A percentile compares a stretch with the other conserved stretches of the same genome.
These are phyloP conservation scores for Saccharomycopsis amapae DNA, from an alignment of 805 yeast species.

Conservation along the genomic window DNA sequence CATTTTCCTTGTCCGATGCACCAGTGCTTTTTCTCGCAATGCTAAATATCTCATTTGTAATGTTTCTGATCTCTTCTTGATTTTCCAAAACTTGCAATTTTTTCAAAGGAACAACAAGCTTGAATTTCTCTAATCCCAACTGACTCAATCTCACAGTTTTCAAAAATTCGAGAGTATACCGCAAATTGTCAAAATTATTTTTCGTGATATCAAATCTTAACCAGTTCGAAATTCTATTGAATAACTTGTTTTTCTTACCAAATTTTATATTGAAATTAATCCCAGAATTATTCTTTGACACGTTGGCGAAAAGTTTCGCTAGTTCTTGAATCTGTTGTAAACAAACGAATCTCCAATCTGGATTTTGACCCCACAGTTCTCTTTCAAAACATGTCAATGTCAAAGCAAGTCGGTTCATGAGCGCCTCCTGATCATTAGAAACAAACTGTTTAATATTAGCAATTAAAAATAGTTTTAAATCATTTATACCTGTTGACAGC, in stretches of 20 bases:
- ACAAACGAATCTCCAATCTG: constrained; percentile 20
- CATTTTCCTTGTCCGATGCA: too few relatives aligned
- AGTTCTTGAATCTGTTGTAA: constrained; percentile 13
- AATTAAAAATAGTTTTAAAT: constrained; percentile 16
- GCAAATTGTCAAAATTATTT: constrained; percentile 10
- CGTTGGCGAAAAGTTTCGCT: neutral
- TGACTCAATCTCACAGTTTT: constrained; percentile 11
- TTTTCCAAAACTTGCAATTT: constrained; percentile 9
- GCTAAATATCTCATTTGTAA: constrained; percentile 6
- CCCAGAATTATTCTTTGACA: constrained; percentile 3
- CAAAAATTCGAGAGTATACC: constrained; percentile 11
- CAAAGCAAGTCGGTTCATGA: constrained; percentile 18
- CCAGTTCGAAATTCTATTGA: constrained; percentile 22
- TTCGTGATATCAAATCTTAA: constrained; percentile 18
- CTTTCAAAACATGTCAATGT: constrained; percentile 18
- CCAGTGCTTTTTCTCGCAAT: too few relatives aligned
- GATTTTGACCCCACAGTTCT: constrained; percentile 16
- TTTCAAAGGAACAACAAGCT: constrained; percentile 16
- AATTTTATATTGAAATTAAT: constrained; percentile 16
- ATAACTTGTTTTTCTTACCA: constrained; percentile 16
- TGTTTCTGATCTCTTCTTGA: constrained; percentile 5
- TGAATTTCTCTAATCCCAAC: constrained; percentile 13
- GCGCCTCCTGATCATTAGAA: constrained; percentile 5
- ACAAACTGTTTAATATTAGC: constrained; percentile 8
- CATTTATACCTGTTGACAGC: constrained; percentile 6